These are phyloP conservation scores for Dysphania ambrosioides DNA, from an alignment of 148 eudicot genomes.

Conservation along the genomic window DNA sequence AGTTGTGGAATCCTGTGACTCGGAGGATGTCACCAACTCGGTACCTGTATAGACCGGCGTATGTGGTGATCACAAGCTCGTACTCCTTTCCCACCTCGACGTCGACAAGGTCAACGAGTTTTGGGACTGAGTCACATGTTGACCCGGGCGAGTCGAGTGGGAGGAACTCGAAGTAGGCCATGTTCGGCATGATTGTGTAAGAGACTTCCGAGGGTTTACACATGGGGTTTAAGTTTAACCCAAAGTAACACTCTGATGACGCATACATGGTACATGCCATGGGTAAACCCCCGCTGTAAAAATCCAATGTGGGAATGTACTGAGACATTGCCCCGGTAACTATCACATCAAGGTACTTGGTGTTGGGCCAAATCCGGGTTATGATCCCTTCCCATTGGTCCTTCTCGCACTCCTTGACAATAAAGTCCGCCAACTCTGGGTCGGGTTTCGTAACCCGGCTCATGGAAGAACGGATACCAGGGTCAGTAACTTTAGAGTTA, in stretches of 20 bases:
- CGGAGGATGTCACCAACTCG: slow-evolving; percentile 82
- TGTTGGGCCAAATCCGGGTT: slow-evolving; percentile 74
- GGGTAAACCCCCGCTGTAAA: slow-evolving; percentile 74
- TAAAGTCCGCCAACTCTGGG: slow-evolving; percentile 49
- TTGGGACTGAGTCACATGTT: slow-evolving; percentile 23
- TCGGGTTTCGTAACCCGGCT: slow-evolving; percentile 39
- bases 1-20: slow-evolving; percentile 86
- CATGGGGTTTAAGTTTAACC: slow-evolving; percentile 77
- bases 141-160: slow-evolving; percentile 48
- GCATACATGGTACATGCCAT: slow-evolving; percentile 84
- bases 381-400: slow-evolving; percentile 78
- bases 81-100: slow-evolving; percentile 82
- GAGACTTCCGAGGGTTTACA: slow-evolving; percentile 74
- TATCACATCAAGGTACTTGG: slow-evolving; percentile 73
- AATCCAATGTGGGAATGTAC: slow-evolving; percentile 71
- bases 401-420: slow-evolving; percentile 36
- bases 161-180: slow-evolving; percentile 86
- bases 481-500: slow-evolving; percentile 43
- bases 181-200: slow-evolving; percentile 92
- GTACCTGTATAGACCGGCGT: slow-evolving; percentile 70
- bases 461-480: slow-evolving; percentile 35
- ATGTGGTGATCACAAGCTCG: slow-evolving; percentile 85
- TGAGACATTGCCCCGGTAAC: slow-evolving; percentile 92
- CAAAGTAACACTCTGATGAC: slow-evolving; percentile 75
- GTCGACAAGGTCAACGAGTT: slow-evolving; percentile 62